Percentiles rank a stretch among this genome's conserved stretches.
phyloP scores from a whole-genome alignment of 192 early-diverging fungal species.

The Dispira simplex region DNA sequence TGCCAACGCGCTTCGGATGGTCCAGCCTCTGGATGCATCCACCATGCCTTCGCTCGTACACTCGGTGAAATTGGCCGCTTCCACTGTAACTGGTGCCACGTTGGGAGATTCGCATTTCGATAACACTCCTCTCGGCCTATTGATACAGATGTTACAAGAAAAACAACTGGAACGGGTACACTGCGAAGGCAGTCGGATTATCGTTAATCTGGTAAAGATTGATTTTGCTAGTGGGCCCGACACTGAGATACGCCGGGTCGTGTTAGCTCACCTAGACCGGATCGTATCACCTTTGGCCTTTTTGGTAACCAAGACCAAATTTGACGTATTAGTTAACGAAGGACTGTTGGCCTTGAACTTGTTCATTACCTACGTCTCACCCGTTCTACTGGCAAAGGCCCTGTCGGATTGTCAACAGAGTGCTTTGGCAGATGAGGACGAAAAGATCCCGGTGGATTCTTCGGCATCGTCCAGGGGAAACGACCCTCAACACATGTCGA shows the following conservation, averaged over 20 bases:
- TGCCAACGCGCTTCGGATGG: background rate
- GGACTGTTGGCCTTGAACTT: background rate
- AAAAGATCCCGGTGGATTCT: too few species aligned
- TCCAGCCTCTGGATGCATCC: background rate
- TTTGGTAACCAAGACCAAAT: conserved; percentile 7
- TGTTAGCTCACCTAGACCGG: background rate
- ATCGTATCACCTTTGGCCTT: conserved; percentile 1
- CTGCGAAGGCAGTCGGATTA: conserved; percentile 1
- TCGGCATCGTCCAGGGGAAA: too few species aligned
- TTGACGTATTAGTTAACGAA: conserved; percentile 1
- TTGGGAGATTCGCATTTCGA: background rate
- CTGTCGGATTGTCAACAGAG: too few species aligned
- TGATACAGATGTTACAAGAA: background rate
- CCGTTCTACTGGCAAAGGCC: too few species aligned
- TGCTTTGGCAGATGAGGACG: too few species aligned
- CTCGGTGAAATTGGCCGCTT: background rate
- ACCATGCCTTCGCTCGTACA: conserved; percentile 5
- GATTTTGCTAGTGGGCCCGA: background rate
- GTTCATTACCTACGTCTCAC: background rate
- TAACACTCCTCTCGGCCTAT: conserved; percentile 2
- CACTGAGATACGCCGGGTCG: background rate
- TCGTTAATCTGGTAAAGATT: background rate
- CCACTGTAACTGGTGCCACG: background rate
- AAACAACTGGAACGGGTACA: background rate
- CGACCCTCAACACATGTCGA: too few species aligned